Evolutionary conservation across 768 basidiomycete genomes (phyloP).

Genomic region (Psilocybe sp.): DNA sequence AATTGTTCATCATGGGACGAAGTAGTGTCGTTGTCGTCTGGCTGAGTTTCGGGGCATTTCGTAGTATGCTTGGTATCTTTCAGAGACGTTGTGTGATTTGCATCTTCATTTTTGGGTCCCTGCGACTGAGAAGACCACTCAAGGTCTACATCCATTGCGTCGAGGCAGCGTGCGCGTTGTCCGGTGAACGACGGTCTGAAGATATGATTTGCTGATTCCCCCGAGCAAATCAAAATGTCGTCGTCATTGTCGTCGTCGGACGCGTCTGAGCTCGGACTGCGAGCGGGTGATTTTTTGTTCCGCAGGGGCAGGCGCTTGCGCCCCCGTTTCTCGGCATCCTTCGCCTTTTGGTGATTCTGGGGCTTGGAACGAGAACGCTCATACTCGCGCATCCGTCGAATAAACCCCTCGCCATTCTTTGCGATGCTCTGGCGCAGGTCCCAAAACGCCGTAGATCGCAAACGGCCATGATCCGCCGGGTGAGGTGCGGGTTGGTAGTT

Average conservation of each 20-base stretch:
- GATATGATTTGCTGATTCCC: constrained; percentile 25
- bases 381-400: constrained; percentile 72
- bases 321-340: constrained; percentile 38
- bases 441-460: constrained; percentile 59
- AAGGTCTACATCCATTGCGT: constrained; percentile 20
- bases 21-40: not conserved
- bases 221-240: constrained; percentile 54
- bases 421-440: constrained; percentile 62
- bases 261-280: constrained; percentile 24
- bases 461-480: constrained; percentile 29
- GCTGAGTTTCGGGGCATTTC: not conserved
- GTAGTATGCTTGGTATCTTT: constrained; percentile 4
- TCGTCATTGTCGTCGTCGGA: constrained; percentile 42
- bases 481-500: constrained; percentile 10
- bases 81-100: not conserved
- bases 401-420: constrained; percentile 64
- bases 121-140: constrained; percentile 4
- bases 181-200: constrained; percentile 16
- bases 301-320: constrained; percentile 33
- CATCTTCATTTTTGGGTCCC: not conserved
- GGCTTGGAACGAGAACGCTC: constrained; percentile 50
- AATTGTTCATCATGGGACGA: not conserved
- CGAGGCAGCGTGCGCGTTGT: constrained; percentile 44
- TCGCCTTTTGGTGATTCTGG: constrained; percentile 33
- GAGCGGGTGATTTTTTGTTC: constrained; percentile 13